Percentiles rank a stretch among this genome's conserved stretches.
These are phyloP conservation scores for Teratosphaeria epicoccoides DNA, from an alignment of 2,329 filamentous ascomycete species.

Conservation along the genomic window DNA sequence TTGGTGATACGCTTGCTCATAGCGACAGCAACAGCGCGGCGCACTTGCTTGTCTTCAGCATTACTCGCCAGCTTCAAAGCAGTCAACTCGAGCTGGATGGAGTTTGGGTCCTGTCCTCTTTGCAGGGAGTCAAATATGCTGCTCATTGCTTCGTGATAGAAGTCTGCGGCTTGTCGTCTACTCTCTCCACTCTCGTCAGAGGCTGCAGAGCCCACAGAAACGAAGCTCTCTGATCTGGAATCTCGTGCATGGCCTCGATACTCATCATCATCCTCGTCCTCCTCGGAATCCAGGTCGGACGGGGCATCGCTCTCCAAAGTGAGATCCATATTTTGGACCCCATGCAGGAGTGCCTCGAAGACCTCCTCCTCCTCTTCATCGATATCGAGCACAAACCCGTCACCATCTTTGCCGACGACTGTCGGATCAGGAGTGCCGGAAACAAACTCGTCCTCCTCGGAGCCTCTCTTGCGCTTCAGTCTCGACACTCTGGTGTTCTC, in stretches of 20 bases:
- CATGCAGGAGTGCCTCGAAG: conserved; percentile 28
- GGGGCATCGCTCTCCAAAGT: conserved; percentile 45
- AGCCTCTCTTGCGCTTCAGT: conserved; percentile 36
- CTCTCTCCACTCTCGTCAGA: conserved; percentile 47
- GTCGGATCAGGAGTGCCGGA: conserved; percentile 33
- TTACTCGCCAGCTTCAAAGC: conserved; percentile 84
- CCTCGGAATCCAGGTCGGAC: conserved; percentile 51
- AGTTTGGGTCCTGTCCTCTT: conserved; percentile 60
- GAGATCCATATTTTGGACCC: conserved; percentile 36
- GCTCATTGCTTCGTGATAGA: conserved; percentile 77
- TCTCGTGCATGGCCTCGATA: conserved; percentile 34
- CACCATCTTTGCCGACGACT: conserved; percentile 48
- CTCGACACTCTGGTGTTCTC: conserved; percentile 36
- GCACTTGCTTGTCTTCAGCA: conserved; percentile 79
- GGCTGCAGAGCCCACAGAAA: conserved; percentile 53
- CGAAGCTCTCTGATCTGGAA: conserved; percentile 25
- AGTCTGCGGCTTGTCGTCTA: conserved; percentile 45
- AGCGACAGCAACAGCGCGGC: conserved; percentile 72
- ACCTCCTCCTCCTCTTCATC: conserved; percentile 53
- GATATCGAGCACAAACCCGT: conserved; percentile 50
- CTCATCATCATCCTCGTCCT: conserved; percentile 29
- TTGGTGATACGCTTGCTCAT: conserved; percentile 74
- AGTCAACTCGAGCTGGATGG: conserved; percentile 89
- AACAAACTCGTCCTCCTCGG: conserved; percentile 29
- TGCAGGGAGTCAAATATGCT: conserved; percentile 80